Base-by-base conservation (phyloP, 2,329 filamentous ascomycete genomes). In the Penicillium brasilianum region DNA sequence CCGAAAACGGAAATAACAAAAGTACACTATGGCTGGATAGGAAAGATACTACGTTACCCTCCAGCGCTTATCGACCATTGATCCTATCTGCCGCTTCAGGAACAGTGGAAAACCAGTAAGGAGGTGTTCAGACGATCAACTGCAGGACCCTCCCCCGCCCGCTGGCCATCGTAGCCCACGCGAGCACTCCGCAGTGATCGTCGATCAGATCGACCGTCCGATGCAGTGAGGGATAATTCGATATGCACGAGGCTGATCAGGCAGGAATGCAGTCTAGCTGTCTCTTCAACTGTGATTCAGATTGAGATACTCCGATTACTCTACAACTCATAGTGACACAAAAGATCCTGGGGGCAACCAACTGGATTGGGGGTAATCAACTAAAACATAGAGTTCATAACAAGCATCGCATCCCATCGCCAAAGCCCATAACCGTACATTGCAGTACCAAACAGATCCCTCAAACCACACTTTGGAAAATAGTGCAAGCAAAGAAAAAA, bases 311-410 rank as follows among this genome's bases (percentile, higher is more conserved):
- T 41, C n/a, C 25, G 6, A 41, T 6, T 37, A 41, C 7, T 25
- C 22, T 46, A 46, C 22, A 28, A 18, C 10, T 13, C 10, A 28
- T 2, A 28, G 22, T 46, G 5, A n/a, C 22, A 28, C 22, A 46
- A 8, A 46, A 46, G 4, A n/a, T n/a, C 44, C 44, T n/a, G 22
- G 22, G 44, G 44, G 13, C 14, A n/a, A 48, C 30, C 14, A 28
- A 54, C 16, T 41, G 13, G n/a, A 53, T 25, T 32, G 14, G 20
- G 34, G 18, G 44, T 50, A 57, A 53, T 58, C 39, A 55, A 50
- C 57, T 60, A 60, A 55, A 48, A 41, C 25, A 62, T 60, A 55
- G 37, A 49, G 48, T 55, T 60, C 59, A 44, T 62, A 58, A 59
- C 25, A 16, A 50, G 46, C 58, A 57, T 28, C 25, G 25, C 25